These are phyloP conservation scores for Uronychia setigera DNA, from an alignment of 73 alveolate genomes.

Conservation along the genomic window DNA sequence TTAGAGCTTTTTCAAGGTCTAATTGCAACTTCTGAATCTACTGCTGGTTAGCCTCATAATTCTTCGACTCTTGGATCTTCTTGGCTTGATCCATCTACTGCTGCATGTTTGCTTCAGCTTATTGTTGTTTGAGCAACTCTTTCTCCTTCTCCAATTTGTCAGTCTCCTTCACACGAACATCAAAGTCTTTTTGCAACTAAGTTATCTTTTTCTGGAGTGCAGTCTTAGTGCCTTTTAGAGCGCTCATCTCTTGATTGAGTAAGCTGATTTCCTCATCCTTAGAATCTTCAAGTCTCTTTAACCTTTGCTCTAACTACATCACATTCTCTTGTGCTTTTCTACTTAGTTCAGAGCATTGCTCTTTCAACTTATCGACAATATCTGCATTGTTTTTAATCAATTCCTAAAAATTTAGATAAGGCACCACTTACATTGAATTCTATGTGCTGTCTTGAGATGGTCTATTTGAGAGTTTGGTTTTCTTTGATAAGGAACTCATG, in stretches of 20 bases:
- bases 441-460: not conserved
- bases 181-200: not conserved
- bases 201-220: not conserved
- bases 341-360: not conserved
- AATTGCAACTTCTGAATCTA: not conserved
- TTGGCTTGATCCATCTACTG: not conserved
- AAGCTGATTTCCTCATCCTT: not conserved
- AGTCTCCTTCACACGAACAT: not conserved
- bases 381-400: not conserved
- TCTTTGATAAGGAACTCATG: not conserved
- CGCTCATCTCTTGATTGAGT: not conserved
- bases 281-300: not conserved
- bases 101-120: not conserved
- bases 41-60: too few relatives aligned
- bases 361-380: not conserved
- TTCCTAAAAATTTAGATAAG: not conserved
- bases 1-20: not conserved
- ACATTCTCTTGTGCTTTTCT: not conserved
- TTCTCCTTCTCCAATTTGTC: not conserved
- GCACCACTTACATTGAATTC: not conserved
- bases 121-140: not conserved
- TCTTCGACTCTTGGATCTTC: too few relatives aligned
- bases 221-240: not conserved
- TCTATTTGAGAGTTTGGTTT: not conserved
- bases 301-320: not conserved